Percentiles rank a stretch among this genome's conserved stretches.
phyloP scores from a whole-genome alignment of 2,329 filamentous ascomycete genomes.

The Akanthomyces lecanii region DNA sequence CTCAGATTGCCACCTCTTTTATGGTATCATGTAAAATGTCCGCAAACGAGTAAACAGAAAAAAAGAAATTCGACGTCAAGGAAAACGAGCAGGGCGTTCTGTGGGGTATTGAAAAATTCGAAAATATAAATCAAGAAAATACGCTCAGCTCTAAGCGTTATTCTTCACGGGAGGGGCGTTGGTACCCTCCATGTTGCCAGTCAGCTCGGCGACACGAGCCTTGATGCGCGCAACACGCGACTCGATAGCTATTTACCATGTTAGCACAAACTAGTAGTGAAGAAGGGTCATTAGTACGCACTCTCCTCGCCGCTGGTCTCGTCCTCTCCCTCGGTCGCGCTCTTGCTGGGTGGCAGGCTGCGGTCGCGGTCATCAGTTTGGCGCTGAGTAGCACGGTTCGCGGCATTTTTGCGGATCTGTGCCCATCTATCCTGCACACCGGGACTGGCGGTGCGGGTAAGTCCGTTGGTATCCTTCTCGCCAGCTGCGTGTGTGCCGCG shows the following conservation, averaged over 20 bases:
- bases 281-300: slow-evolving; percentile 23
- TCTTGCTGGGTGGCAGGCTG: slow-evolving; percentile 45
- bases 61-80: background rate
- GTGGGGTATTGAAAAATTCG: slow-evolving; percentile 12
- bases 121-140: background rate
- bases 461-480: slow-evolving; percentile 16
- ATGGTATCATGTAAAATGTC: slow-evolving; percentile 27
- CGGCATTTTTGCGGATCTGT: slow-evolving; percentile 91
- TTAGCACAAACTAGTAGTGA: slow-evolving; percentile 21
- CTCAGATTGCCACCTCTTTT: slow-evolving; percentile 7
- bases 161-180: slow-evolving; percentile 25
- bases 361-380: slow-evolving; percentile 62
- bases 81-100: background rate
- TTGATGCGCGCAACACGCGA: slow-evolving; percentile 96
- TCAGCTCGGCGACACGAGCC: slow-evolving; percentile 90
- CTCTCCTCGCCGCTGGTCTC: slow-evolving; percentile 28
- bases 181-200: slow-evolving; percentile 69
- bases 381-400: slow-evolving; percentile 66
- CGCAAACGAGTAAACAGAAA: slow-evolving; percentile 14
- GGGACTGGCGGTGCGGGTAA: slow-evolving; percentile 31
- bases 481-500: slow-evolving; percentile 30
- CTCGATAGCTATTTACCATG: slow-evolving; percentile 69
- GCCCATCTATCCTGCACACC: slow-evolving; percentile 77
- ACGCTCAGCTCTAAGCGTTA: background rate
- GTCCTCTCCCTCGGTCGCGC: slow-evolving; percentile 47